A percentile compares a stretch with the other conserved stretches of the same genome.
phyloP scores from a whole-genome alignment of 371 early-diverging fungal species.

The Apophysomyces ossiformis region DNA sequence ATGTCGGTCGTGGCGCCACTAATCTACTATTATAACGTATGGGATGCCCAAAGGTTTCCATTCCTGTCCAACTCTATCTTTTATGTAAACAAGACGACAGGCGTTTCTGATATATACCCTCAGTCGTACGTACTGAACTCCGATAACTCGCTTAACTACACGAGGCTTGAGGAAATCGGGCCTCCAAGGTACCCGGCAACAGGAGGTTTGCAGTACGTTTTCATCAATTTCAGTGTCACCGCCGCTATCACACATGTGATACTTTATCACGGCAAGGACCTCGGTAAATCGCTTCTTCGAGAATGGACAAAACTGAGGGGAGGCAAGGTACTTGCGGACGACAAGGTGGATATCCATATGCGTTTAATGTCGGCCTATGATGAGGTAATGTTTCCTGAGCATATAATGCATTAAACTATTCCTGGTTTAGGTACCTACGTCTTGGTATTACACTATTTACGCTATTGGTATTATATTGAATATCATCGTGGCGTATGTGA shows the following conservation, averaged over 20 bases:
- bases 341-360: conserved; percentile 33
- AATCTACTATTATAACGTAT: conserved; percentile 45
- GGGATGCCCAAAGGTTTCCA: conserved; percentile 52
- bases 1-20: conserved; percentile 46
- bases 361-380: conserved; percentile 36
- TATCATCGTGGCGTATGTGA: conserved; percentile 63
- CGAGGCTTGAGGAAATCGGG: conserved; percentile 41
- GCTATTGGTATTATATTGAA: conserved; percentile 61
- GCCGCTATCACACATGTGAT: conserved; percentile 56
- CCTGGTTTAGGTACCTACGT: conserved; percentile 66
- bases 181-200: conserved; percentile 37
- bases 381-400: conserved; percentile 36
- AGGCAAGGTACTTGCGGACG: neutral
- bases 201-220: conserved; percentile 31
- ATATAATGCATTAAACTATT: conserved; percentile 13
- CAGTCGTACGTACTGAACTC: conserved; percentile 43
- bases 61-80: conserved; percentile 49
- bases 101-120: conserved; percentile 36
- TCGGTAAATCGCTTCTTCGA: conserved; percentile 16
- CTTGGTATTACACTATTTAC: conserved; percentile 76
- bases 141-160: conserved; percentile 42
- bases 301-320: conserved; percentile 20
- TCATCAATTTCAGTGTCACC: conserved; percentile 54
- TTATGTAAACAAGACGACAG: conserved; percentile 28
- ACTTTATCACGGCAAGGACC: conserved; percentile 52